Conservation (phyloP, 83 land plant species). For the Picea mariana region DNA sequence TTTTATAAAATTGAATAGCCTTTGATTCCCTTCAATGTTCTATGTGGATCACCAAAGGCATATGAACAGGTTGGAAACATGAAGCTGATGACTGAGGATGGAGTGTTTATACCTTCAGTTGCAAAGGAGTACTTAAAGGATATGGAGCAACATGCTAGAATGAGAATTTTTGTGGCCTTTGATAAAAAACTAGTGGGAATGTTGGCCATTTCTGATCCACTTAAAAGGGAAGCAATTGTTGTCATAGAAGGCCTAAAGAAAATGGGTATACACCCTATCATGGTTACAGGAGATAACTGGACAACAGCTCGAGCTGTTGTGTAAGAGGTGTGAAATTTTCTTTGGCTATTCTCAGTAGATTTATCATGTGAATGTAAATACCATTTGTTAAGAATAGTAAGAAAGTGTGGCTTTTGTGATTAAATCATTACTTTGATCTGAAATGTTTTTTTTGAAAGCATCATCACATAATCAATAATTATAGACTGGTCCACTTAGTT, state of each 20-base stretch:
- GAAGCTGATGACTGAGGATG: no score
- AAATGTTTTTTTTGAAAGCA: background rate
- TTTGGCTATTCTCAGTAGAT: no score
- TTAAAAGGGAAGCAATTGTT: conserved; percentile 89
- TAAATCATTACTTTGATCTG: background rate
- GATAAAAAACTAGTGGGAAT: conserved; percentile 68
- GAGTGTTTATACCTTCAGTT: no score
- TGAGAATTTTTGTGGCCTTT: conserved; percentile 83
- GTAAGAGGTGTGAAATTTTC: conserved; percentile 55
- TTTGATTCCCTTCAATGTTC: conserved; percentile 37
- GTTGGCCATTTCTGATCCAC: conserved; percentile 81
- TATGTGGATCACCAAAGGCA: no score
- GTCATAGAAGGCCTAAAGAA: no score
- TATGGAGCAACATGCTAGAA: conserved; percentile 69
- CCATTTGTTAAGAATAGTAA: conserved; percentile 15
- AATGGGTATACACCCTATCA: no score
- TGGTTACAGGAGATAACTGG: no score
- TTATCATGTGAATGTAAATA: background rate
- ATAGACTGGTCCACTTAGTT: background rate
- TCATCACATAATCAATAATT: background rate
- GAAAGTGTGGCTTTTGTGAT: background rate
- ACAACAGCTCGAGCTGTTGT: no score
- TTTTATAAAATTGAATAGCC: background rate
- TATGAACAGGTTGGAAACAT: no score
- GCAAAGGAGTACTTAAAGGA: conserved; percentile 56